Evolutionary conservation across 805 yeast genomes (phyloP).

Genomic region (Barnettozyma vustinii): DNA sequence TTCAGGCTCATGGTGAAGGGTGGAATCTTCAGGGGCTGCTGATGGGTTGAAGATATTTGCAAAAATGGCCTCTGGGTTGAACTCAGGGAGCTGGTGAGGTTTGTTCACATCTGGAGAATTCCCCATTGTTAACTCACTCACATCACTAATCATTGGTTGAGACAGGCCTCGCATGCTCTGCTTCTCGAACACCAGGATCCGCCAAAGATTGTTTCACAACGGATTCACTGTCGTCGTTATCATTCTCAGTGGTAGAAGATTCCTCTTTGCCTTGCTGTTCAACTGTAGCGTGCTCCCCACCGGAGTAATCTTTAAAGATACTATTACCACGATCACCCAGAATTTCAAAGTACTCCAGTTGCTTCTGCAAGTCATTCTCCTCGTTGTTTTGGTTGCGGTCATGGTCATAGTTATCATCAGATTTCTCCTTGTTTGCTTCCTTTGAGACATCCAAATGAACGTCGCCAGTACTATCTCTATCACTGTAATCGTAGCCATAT

Average conservation of each 20-base stretch:
- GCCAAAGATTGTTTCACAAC: background rate
- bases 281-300: no score
- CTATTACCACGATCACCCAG: conserved; percentile 5
- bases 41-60: conserved; percentile 1
- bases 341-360: background rate
- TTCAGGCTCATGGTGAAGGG: background rate
- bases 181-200: background rate
- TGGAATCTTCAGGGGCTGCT: background rate
- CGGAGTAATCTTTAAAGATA: conserved; percentile 1
- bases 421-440: background rate
- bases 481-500: conserved; percentile 12
- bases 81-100: background rate
- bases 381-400: background rate
- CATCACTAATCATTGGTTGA: conserved; percentile 8
- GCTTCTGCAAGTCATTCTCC: no score
- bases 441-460: background rate
- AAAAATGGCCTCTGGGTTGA: background rate
- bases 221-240: background rate
- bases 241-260: no score
- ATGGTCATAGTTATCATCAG: conserved; percentile 4
- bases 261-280: no score
- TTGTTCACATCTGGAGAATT: conserved; percentile 10
- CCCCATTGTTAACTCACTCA: conserved; percentile 9
- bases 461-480: background rate
- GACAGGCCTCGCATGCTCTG: conserved; percentile 12